Conservation (phyloP, 208 protist genomes). For the Crithidia acanthocephali region DNA sequence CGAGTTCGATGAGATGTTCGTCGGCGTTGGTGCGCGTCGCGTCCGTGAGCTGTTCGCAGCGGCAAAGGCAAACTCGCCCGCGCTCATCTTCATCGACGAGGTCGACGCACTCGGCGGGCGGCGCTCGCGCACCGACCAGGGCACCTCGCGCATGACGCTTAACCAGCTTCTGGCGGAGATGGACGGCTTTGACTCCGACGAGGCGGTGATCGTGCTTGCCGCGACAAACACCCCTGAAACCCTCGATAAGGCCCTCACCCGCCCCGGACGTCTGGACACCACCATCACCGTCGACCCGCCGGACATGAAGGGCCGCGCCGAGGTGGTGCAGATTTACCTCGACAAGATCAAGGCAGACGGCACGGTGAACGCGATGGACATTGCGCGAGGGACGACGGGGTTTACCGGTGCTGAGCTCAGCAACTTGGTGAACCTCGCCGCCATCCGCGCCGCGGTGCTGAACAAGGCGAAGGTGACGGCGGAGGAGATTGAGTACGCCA, state of each 20-base stretch:
- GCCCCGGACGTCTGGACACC: conserved; percentile 92
- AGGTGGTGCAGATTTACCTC: conserved; percentile 89
- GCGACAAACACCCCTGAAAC: conserved; percentile 98
- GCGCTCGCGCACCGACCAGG: conserved; percentile 68
- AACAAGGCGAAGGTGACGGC: conserved; percentile 76
- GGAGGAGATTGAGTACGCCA: conserved; percentile 93
- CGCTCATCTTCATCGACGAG: conserved; percentile 99
- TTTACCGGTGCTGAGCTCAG: conserved; percentile 93
- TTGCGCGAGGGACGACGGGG: conserved; percentile 86
- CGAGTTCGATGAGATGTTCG: conserved; percentile 98
- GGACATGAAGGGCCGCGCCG: conserved; percentile 90
- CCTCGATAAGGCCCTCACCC: conserved; percentile 94
- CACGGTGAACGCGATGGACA: conserved; percentile 76
- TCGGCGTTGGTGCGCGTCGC: conserved; percentile 96
- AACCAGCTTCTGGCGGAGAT: conserved; percentile 98
- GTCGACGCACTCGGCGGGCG: conserved; percentile 96
- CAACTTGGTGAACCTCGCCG: conserved; percentile 94
- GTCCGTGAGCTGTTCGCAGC: conserved; percentile 95
- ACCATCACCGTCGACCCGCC: conserved; percentile 90
- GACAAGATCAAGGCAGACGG: conserved; percentile 79
- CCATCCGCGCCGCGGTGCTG: conserved; percentile 85
- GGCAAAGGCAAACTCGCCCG: conserved; percentile 94
- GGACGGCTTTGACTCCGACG: conserved; percentile 95
- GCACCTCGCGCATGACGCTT: conserved; percentile 93
- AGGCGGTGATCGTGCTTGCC: conserved; percentile 96